These are phyloP conservation scores for Fusarium avenaceum DNA, from an alignment of 2,329 filamentous ascomycete species.

Conservation along the genomic window DNA sequence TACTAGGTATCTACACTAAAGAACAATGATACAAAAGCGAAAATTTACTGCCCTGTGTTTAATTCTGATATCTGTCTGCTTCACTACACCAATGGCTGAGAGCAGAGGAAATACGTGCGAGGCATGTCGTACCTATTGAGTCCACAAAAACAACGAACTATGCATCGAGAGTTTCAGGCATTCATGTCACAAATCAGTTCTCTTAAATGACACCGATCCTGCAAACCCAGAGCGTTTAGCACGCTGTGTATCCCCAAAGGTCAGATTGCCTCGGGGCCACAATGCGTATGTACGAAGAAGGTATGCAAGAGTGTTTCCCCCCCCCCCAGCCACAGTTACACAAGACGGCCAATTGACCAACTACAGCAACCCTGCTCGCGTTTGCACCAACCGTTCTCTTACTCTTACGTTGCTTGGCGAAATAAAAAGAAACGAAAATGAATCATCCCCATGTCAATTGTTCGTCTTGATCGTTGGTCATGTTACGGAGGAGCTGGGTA, in stretches of 20 bases:
- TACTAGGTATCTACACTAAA: not conserved
- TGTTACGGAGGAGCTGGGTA: not conserved
- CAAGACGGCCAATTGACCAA: not conserved
- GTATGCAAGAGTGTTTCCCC: not conserved
- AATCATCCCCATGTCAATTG: not conserved
- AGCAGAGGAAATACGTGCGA: not conserved
- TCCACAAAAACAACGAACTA: not conserved
- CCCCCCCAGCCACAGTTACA: not conserved
- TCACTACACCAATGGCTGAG: not conserved
- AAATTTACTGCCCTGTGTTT: not conserved
- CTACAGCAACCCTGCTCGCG: not conserved
- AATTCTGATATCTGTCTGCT: not conserved
- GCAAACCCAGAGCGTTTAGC: constrained; percentile 1
- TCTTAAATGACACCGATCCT: not conserved
- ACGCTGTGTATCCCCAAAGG: constrained; percentile 6
- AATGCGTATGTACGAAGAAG: not conserved
- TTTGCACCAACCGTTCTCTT: constrained; percentile 1
- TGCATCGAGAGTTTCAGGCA: not conserved
- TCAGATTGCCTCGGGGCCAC: not conserved
- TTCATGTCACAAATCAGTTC: not conserved
- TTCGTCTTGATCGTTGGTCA: not conserved
- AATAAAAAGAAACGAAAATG: constrained; percentile 2
- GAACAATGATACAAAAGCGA: not conserved
- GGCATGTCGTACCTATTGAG: not conserved
- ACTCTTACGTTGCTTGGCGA: constrained; percentile 3